Conservation (phyloP, 495 filamentous ascomycete species). For the Bacidia rubella region DNA sequence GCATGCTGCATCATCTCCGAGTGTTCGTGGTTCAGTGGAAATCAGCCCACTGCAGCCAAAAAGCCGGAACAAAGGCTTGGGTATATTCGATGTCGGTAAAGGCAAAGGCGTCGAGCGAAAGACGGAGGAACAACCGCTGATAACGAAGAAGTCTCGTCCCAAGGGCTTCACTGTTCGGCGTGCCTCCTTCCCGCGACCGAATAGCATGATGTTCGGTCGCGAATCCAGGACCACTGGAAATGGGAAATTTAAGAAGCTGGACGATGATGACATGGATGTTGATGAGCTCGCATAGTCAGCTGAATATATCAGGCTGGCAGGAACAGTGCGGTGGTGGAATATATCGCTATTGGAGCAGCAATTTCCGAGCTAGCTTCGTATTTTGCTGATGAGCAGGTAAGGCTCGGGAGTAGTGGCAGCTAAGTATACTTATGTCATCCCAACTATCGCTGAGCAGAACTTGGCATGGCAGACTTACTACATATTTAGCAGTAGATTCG, state of each 20-base stretch:
- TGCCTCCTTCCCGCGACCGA: conserved; percentile 5
- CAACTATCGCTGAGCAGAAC: no score
- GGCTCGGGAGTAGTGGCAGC: no score
- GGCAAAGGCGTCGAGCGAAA: conserved; percentile 9
- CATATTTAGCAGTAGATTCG: no score
- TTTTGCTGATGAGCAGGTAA: no score
- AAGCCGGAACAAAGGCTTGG: conserved; percentile 10
- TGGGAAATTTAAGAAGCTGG: conserved; percentile 2
- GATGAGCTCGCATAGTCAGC: conserved; percentile 20
- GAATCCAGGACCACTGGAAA: conserved; percentile 3
- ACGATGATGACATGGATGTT: conserved; percentile 18
- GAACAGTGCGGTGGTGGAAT: no score
- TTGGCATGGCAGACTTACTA: no score
- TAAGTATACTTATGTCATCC: no score
- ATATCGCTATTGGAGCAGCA: no score
- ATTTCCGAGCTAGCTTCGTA: no score
- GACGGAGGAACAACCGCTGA: background rate
- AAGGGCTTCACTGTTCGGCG: conserved; percentile 8
- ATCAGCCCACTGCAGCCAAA: background rate
- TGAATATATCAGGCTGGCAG: no score
- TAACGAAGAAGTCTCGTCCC: conserved; percentile 9
- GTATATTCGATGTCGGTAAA: conserved; percentile 12
- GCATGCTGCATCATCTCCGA: background rate
- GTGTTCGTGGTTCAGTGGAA: background rate
- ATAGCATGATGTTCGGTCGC: conserved; percentile 4